Conservation (phyloP, 2,329 filamentous ascomycete genomes). For the Geosmithia morbida region DNA sequence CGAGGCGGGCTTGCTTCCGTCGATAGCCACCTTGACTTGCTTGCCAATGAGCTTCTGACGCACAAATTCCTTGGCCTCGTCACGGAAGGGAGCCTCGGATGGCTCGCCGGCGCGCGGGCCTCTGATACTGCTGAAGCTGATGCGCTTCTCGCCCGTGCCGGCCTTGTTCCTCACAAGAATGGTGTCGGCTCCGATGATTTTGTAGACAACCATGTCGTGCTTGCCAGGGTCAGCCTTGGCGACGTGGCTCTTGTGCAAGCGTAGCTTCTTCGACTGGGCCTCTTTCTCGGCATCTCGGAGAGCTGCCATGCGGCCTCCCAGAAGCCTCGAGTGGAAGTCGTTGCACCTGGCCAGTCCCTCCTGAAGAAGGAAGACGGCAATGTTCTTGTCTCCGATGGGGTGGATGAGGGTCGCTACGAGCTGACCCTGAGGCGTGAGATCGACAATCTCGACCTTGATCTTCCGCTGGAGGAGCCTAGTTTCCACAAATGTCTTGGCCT, state of each 20-base stretch:
- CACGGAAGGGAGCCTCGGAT: constrained; percentile 74
- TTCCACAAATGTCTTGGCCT: constrained; percentile 81
- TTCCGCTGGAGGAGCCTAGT: constrained; percentile 71
- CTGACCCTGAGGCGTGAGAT: constrained; percentile 78
- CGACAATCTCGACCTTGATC: constrained; percentile 70
- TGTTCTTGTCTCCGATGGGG: constrained; percentile 60
- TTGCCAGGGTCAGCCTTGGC: constrained; percentile 53
- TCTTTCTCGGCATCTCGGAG: constrained; percentile 77
- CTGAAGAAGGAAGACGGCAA: constrained; percentile 79
- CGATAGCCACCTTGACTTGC: constrained; percentile 76
- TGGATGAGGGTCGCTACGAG: constrained; percentile 81
- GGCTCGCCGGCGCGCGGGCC: constrained; percentile 83
- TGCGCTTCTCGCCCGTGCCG: constrained; percentile 67
- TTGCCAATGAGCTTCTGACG: constrained; percentile 93
- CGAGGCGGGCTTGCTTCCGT: constrained; percentile 78
- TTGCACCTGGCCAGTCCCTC: constrained; percentile 85
- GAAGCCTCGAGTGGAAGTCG: constrained; percentile 87
- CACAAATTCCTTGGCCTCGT: constrained; percentile 92
- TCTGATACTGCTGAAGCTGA: constrained; percentile 84
- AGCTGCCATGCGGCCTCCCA: constrained; percentile 75
- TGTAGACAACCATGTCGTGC: constrained; percentile 69
- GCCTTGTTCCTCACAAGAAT: constrained; percentile 75
- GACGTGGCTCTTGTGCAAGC: constrained; percentile 70
- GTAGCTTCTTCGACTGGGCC: constrained; percentile 63
- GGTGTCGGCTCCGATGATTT: constrained; percentile 79